Conservation (phyloP, 1,139 yeast species). For the Zygosaccharomyces sapae region DNA sequence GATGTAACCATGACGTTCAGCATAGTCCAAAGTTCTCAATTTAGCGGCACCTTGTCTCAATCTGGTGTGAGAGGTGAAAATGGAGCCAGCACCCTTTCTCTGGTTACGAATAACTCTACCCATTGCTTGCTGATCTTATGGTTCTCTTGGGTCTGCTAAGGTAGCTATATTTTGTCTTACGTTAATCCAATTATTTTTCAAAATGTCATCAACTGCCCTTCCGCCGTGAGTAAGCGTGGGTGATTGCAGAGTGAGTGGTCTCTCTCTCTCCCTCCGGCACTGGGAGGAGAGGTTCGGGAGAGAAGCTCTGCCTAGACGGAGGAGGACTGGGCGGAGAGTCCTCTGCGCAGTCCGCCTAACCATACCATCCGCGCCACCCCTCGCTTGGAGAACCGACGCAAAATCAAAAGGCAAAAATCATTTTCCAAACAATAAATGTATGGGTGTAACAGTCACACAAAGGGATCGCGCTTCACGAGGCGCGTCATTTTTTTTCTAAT, state of each 20-base stretch:
- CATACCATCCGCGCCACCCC: not conserved
- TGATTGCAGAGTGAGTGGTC: not conserved
- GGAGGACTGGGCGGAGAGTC: not conserved
- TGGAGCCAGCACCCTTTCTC: constrained; percentile 99
- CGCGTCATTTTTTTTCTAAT: not conserved
- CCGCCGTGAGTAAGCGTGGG: constrained; percentile 2
- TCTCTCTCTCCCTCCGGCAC: not conserved
- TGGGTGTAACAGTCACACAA: not conserved
- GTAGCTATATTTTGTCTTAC: not conserved
- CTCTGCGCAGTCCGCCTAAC: not conserved
- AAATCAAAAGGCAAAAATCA: not conserved
- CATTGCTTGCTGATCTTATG: constrained; percentile 33
- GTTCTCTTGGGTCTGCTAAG: constrained; percentile 16
- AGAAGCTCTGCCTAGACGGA: not conserved
- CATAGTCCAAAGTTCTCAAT: constrained; percentile 97
- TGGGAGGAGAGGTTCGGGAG: not conserved
- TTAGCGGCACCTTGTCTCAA: constrained; percentile 99
- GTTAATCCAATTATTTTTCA: constrained; percentile 3
- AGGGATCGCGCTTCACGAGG: not conserved
- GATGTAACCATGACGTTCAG: constrained; percentile 99
- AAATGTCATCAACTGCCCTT: constrained; percentile 3
- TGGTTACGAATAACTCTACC: constrained; percentile 99
- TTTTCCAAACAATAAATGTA: not conserved
- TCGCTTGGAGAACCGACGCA: not conserved
- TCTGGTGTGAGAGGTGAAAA: constrained; percentile 99